phyloP scores from a whole-genome alignment of 169 alveolate genomes.

The Fabrea salina region DNA sequence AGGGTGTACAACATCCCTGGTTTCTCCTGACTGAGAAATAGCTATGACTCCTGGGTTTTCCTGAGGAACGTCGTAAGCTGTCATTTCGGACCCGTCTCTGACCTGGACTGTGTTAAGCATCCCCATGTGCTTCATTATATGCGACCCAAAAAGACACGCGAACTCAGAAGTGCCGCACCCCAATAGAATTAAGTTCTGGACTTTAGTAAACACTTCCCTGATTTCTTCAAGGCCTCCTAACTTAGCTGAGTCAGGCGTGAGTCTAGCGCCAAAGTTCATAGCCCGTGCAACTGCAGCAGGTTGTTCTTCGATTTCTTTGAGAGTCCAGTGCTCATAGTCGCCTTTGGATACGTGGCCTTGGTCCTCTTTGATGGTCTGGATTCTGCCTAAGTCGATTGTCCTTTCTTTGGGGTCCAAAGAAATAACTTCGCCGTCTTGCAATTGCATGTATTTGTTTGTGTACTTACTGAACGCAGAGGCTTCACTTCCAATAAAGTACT shows the following conservation, averaged over 20 bases:
- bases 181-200: constrained; percentile 78
- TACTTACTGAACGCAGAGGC: constrained; percentile 91
- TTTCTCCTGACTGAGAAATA: constrained; percentile 96
- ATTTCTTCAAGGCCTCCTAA: constrained; percentile 84
- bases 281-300: constrained; percentile 75
- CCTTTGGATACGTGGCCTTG: background rate
- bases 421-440: constrained; percentile 87
- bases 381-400: background rate
- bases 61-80: constrained; percentile 54
- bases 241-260: constrained; percentile 67
- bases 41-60: constrained; percentile 85
- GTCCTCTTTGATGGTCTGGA: background rate
- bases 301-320: constrained; percentile 90
- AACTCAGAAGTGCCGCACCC: constrained; percentile 94
- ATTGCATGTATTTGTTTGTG: constrained; percentile 88
- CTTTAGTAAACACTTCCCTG: constrained; percentile 62
- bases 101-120: constrained; percentile 85
- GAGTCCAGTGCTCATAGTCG: constrained; percentile 89
- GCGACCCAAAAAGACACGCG: constrained; percentile 89
- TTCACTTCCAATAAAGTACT: constrained; percentile 91
- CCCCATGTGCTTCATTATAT: constrained; percentile 81
- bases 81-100: constrained; percentile 89
- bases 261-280: constrained; percentile 83
- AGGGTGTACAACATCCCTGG: constrained; percentile 90
- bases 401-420: background rate